Evolutionary conservation across 352 stramenopile genomes (phyloP).

Genomic region (Phytophthora cactorum): DNA sequence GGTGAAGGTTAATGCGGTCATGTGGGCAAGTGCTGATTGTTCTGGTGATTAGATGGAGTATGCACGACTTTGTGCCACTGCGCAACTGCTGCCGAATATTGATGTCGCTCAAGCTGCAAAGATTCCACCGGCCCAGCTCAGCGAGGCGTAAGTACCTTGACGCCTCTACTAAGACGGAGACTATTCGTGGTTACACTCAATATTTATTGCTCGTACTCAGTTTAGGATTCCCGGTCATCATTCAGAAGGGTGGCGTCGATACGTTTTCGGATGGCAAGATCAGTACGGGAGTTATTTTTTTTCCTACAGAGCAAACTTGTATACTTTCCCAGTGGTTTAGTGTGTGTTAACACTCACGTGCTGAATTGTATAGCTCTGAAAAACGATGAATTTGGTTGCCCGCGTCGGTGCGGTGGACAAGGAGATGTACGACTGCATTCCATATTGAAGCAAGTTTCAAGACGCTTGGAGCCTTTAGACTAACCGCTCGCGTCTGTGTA

Average conservation of each 20-base stretch:
- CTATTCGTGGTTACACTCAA: neutral
- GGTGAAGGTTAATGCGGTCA: neutral
- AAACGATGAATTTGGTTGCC: conserved; percentile 74
- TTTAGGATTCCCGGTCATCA: conserved; percentile 79
- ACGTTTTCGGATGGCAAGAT: conserved; percentile 77
- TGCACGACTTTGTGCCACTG: conserved; percentile 66
- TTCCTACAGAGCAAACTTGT: neutral
- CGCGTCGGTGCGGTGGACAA: conserved; percentile 90
- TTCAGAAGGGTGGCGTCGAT: conserved; percentile 88
- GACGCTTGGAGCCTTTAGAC: neutral
- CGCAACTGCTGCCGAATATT: conserved; percentile 45
- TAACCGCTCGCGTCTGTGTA: conserved; percentile 26
- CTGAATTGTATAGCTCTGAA: conserved; percentile 46
- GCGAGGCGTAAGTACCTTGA: conserved; percentile 55
- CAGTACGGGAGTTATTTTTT: conserved; percentile 39
- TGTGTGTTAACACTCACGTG: conserved; percentile 1
- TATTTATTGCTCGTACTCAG: conserved; percentile 30
- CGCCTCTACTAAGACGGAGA: no score
- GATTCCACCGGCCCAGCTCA: conserved; percentile 59
- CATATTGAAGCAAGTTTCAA: neutral
- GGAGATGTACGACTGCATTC: conserved; percentile 74
- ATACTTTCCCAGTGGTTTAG: neutral
- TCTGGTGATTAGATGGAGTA: conserved; percentile 82
- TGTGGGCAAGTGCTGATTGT: conserved; percentile 3
- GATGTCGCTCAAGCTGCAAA: conserved; percentile 57